These are phyloP conservation scores for Diaporthe velutina DNA, from an alignment of 2,329 filamentous ascomycete species.

Conservation along the genomic window DNA sequence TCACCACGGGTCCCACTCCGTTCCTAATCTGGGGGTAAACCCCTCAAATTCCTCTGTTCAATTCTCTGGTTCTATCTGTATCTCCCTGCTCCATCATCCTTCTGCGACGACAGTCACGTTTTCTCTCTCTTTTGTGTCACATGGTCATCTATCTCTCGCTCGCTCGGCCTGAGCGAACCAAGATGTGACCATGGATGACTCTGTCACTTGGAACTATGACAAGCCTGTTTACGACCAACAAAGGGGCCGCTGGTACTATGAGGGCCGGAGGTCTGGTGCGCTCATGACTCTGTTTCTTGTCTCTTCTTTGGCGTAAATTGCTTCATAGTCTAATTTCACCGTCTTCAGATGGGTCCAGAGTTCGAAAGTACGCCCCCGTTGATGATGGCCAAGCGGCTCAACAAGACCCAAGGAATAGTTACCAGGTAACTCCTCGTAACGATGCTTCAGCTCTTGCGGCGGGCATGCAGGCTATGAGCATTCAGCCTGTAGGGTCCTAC, in stretches of 20 bases:
- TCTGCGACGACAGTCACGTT: not conserved
- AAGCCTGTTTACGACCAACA: conserved; percentile 31
- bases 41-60: conserved; percentile 5
- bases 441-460: conserved; percentile 14
- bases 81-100: not conserved
- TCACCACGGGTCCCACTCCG: conserved; percentile 18
- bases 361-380: conserved; percentile 29
- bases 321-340: conserved; percentile 7
- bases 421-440: not conserved
- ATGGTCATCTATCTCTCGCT: conserved; percentile 3
- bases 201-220: conserved; percentile 7
- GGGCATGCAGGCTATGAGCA: conserved; percentile 25
- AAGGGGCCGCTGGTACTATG: conserved; percentile 29
- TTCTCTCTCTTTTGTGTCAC: not conserved
- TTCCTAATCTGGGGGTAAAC: conserved; percentile 1
- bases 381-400: conserved; percentile 5
- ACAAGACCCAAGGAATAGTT: not conserved
- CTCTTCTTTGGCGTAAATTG: not conserved
- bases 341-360: conserved; percentile 13
- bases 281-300: not conserved
- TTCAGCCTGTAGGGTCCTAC: conserved; percentile 29
- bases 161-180: conserved; percentile 17
- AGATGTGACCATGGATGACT: conserved; percentile 31
- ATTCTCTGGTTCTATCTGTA: not conserved
- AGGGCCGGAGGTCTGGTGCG: conserved; percentile 32